Evolutionary conservation across 345 rosid species (phyloP).

Genomic region (Gossypium raimondii): DNA sequence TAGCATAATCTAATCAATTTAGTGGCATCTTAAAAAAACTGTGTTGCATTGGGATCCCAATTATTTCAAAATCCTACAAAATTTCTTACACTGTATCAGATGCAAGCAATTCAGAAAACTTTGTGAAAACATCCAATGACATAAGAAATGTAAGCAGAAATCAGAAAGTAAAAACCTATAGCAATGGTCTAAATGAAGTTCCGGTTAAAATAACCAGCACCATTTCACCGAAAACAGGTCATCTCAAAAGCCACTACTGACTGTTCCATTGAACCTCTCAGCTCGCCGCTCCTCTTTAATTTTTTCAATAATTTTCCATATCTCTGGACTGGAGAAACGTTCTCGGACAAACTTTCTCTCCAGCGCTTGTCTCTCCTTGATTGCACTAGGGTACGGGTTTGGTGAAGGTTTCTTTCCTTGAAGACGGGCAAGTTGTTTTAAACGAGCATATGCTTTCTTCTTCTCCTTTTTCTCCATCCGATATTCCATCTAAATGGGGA

Average conservation of each 20-base stretch:
- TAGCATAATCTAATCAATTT: neutral
- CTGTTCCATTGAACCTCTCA: slow-evolving; percentile 27
- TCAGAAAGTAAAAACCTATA: neutral
- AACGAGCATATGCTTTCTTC: slow-evolving; percentile 62
- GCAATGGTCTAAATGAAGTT: neutral
- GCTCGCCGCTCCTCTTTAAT: slow-evolving; percentile 58
- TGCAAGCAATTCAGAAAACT: neutral
- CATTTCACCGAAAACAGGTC: neutral
- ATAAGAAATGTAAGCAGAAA: neutral
- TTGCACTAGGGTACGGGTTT: slow-evolving; percentile 62
- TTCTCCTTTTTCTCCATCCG: slow-evolving; percentile 50
- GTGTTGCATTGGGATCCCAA: neutral
- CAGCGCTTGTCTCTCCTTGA: slow-evolving; percentile 58
- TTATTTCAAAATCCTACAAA: neutral
- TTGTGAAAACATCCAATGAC: neutral
- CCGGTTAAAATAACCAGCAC: neutral
- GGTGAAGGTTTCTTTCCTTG: slow-evolving; percentile 78
- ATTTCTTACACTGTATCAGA: neutral
- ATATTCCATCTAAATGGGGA: slow-evolving; percentile 58
- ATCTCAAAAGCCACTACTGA: slow-evolving; percentile 21
- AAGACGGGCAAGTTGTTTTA: slow-evolving; percentile 56
- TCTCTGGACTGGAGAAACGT: slow-evolving; percentile 47
- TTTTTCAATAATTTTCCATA: slow-evolving; percentile 42
- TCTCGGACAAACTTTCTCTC: slow-evolving; percentile 45
- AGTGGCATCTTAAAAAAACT: neutral